Evolutionary conservation across 345 rosid genomes (phyloP).

Genomic region (Acer campestre): DNA sequence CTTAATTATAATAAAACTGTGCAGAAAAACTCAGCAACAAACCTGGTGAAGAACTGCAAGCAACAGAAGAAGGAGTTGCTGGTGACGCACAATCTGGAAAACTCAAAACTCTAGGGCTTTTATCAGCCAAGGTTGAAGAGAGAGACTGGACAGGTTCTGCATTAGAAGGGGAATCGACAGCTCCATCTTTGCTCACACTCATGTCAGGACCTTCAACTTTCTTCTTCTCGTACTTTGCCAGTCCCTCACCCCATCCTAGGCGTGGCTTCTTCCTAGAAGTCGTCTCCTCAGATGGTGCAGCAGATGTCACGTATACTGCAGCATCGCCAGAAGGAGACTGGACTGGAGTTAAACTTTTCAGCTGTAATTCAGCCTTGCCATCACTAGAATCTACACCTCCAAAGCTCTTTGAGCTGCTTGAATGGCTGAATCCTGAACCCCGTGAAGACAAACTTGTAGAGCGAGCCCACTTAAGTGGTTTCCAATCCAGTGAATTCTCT

Average conservation of each 20-base stretch:
- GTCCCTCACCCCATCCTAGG: slow-evolving; percentile 97
- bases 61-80: slow-evolving; percentile 93
- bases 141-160: slow-evolving; percentile 48
- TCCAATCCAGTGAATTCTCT: slow-evolving; percentile 71
- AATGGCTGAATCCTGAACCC: slow-evolving; percentile 82
- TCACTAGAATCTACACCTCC: slow-evolving; percentile 70
- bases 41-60: slow-evolving; percentile 92
- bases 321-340: slow-evolving; percentile 73
- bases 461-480: slow-evolving; percentile 71
- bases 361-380: slow-evolving; percentile 49
- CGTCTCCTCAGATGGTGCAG: slow-evolving; percentile 54
- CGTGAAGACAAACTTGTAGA: slow-evolving; percentile 82
- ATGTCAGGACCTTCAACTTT: slow-evolving; percentile 73
- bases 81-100: slow-evolving; percentile 78
- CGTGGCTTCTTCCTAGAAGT: slow-evolving; percentile 85
- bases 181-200: slow-evolving; percentile 46
- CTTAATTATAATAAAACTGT: neutral
- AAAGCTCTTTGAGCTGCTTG: slow-evolving; percentile 81
- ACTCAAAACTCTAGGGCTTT: slow-evolving; percentile 58
- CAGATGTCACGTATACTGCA: slow-evolving; percentile 53
- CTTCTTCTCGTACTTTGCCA: slow-evolving; percentile 94
- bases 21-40: neutral
- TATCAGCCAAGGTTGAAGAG: slow-evolving; percentile 52
- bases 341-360: slow-evolving; percentile 44
- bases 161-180: slow-evolving; percentile 27